These are phyloP conservation scores for Escallonia rubra DNA, from an alignment of 129 eudicot genomes.

Conservation along the genomic window DNA sequence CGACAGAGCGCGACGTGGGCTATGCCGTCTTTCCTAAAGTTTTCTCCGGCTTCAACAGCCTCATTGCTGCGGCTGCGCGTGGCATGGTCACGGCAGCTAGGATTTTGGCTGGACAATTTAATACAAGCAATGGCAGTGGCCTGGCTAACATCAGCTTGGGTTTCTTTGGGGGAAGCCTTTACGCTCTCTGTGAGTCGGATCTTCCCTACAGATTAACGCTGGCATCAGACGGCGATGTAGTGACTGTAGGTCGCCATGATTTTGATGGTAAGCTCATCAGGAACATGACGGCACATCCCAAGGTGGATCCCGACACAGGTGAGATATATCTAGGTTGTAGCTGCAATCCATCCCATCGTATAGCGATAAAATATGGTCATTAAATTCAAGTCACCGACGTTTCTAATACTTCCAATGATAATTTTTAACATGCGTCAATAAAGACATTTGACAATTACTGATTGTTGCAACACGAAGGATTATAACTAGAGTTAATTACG, in stretches of 20 bases:
- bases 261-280: conserved; percentile 31
- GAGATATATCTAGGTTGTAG: no score
- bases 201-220: conserved; percentile 36
- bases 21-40: conserved; percentile 13
- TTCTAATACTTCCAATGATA: no score
- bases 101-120: conserved; percentile 32
- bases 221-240: conserved; percentile 24
- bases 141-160: conserved; percentile 52
- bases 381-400: no score
- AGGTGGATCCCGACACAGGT: conserved; percentile 30
- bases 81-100: conserved; percentile 33
- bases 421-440: no score
- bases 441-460: no score
- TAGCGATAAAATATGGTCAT: no score
- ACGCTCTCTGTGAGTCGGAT: conserved; percentile 54
- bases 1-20: conserved; percentile 17
- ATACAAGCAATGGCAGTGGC: conserved; percentile 44
- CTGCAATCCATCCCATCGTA: no score
- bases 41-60: conserved; percentile 47
- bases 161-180: conserved; percentile 24
- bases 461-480: no score
- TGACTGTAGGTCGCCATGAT: conserved; percentile 40
- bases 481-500: no score
- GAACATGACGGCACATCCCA: conserved; percentile 66
- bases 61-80: conserved; percentile 41